phyloP scores from a whole-genome alignment of 495 filamentous ascomycete genomes.

The Aspergillus olivimuriae region DNA sequence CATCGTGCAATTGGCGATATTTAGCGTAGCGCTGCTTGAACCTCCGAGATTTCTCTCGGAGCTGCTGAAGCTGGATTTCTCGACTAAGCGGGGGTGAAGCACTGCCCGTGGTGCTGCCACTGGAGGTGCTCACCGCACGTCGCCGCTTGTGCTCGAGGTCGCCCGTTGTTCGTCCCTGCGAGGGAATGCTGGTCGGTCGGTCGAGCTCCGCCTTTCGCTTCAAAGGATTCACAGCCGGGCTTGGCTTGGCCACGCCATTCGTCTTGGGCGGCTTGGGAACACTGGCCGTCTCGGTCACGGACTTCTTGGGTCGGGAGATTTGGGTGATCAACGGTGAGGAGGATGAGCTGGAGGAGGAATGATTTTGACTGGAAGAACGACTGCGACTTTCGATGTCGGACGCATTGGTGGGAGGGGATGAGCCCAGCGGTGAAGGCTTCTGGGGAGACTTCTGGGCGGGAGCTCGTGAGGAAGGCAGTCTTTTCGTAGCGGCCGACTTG shows the following conservation, averaged over 20 bases:
- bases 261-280: slow-evolving; percentile 18
- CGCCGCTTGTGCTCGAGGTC: slow-evolving; percentile 40
- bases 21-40: slow-evolving; percentile 59
- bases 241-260: slow-evolving; percentile 24
- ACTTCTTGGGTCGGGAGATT: slow-evolving; percentile 23
- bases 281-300: slow-evolving; percentile 4
- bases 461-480: slow-evolving; percentile 30
- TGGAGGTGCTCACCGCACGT: slow-evolving; percentile 38
- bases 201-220: slow-evolving; percentile 45
- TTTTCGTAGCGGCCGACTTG: slow-evolving; percentile 30
- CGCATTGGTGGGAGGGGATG: slow-evolving; percentile 70
- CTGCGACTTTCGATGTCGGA: slow-evolving; percentile 51
- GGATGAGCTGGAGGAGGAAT: slow-evolving; percentile 39
- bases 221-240: slow-evolving; percentile 25
- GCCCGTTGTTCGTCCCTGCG: slow-evolving; percentile 22
- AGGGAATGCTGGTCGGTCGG: slow-evolving; percentile 17
- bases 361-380: slow-evolving; percentile 37
- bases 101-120: slow-evolving; percentile 45
- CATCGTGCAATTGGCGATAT: slow-evolving; percentile 56
- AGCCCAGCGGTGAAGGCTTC: slow-evolving; percentile 69
- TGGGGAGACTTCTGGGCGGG: slow-evolving; percentile 47
- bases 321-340: slow-evolving; percentile 42
- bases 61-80: slow-evolving; percentile 31
- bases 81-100: slow-evolving; percentile 40
- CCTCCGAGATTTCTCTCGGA: slow-evolving; percentile 49